These are phyloP conservation scores for Entonaema liquescens DNA, from an alignment of 495 filamentous ascomycete genomes.

Conservation along the genomic window DNA sequence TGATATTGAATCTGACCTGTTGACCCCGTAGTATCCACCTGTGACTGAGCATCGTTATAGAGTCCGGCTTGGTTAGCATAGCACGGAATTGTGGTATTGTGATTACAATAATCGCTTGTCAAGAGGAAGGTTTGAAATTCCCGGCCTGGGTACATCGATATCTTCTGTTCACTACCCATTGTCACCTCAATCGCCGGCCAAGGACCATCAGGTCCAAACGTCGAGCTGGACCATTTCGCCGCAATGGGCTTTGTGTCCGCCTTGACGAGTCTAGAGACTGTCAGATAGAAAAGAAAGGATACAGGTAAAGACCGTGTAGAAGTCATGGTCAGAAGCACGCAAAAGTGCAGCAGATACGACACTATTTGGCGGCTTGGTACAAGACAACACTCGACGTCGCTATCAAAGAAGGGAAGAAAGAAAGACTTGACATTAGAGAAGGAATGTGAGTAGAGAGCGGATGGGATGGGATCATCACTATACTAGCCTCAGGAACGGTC, in stretches of 20 bases:
- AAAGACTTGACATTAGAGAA: conserved; percentile 27
- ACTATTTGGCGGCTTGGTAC: conserved; percentile 16
- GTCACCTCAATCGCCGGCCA: conserved; percentile 49
- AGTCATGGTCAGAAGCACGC: conserved; percentile 36
- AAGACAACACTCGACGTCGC: conserved; percentile 26
- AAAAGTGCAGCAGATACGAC: conserved; percentile 16
- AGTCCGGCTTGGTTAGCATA: conserved; percentile 39
- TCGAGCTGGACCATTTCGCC: conserved; percentile 40
- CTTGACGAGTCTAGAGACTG: conserved; percentile 19
- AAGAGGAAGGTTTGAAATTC: conserved; percentile 43
- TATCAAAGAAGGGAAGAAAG: conserved; percentile 20
- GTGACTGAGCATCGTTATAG: conserved; percentile 40
- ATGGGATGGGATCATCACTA: conserved; percentile 21
- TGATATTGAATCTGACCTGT: conserved; percentile 30
- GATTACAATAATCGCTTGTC: conserved; percentile 44
- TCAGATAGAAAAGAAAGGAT: conserved; percentile 42
- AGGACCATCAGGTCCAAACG: conserved; percentile 50
- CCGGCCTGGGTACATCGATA: conserved; percentile 48
- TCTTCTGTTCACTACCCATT: conserved; percentile 42
- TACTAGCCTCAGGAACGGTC: conserved; percentile 10
- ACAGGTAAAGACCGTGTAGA: conserved; percentile 35
- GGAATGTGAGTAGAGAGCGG: conserved; percentile 19
- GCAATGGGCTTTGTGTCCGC: conserved; percentile 35
- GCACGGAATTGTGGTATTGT: conserved; percentile 36
- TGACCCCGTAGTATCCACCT: conserved; percentile 42